Base-by-base conservation (phyloP, 2,329 filamentous ascomycete genomes). In the Chlorencoelia australis region DNA sequence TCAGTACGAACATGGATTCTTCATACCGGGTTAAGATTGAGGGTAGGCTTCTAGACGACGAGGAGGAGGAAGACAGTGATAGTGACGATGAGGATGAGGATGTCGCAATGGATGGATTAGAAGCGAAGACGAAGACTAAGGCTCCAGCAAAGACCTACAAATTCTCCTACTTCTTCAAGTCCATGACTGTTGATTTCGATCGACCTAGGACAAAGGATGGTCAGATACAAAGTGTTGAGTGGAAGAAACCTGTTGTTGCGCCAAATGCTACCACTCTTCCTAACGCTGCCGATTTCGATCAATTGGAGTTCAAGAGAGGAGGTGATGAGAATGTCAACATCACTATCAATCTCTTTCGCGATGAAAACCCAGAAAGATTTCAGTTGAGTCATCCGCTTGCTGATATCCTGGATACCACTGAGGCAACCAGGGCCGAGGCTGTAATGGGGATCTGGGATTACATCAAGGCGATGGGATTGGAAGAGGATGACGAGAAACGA, bases 381-480 rank as follows among this genome's bases (percentile, higher is more conserved):
- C 75, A 76, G 49, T 64, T 96, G 17, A 91, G 79, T 59, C 76
- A 80, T 33, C 75, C 79, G 39, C 66, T 98, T 30, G 79, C 86
- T 8, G 82, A 93, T 33, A 72, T 96, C 10, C 68, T 96, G 13
- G 91, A 95, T 53, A 83, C 84, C 52, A 71, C 78, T 32, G 86
- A 94, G 59, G 89, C 86, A 33, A 89, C 91, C 18, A 79, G 87
- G 19, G 81, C 86, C 25, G 87, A 91, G 44, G 82, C 88, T 5
- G 78, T 94, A 18, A 84, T 93, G 69, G 88, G 83, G 10, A 73
- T 98, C 20, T 98, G 88, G 86, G 88, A 95, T 56, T 98, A 98
- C 53, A 83, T 94, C 47, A 80, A 85, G 49, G 70, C 83, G 14
- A 82, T 84, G 67, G 79, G 80, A 13, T 66, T 98, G 30, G 86